Evolutionary conservation across 2,329 filamentous ascomycete species (phyloP).

Genomic region (Thielaviopsis euricoi): DNA sequence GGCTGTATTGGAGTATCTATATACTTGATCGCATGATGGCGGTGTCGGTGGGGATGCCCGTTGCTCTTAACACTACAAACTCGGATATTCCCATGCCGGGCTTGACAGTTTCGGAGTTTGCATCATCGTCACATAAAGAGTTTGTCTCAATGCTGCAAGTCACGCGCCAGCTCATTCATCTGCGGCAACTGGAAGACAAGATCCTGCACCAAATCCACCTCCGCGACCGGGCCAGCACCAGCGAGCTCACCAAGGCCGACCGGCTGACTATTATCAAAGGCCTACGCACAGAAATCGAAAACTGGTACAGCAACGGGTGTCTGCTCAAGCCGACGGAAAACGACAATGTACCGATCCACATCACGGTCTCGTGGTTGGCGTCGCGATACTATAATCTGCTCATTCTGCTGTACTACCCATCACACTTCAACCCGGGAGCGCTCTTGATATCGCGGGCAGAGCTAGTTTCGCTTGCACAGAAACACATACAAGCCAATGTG

Average conservation of each 20-base stretch:
- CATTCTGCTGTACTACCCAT: conserved; percentile 26
- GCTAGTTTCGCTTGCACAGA: conserved; percentile 23
- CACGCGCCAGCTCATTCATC: conserved; percentile 27
- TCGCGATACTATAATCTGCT: conserved; percentile 29
- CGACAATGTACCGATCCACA: conserved; percentile 29
- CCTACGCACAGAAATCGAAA: conserved; percentile 26
- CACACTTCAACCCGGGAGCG: conserved; percentile 22
- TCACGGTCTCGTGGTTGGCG: conserved; percentile 26
- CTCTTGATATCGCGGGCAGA: conserved; percentile 19
- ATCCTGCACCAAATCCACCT: conserved; percentile 23
- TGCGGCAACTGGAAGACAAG: conserved; percentile 27
- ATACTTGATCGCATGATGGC: conserved; percentile 30
- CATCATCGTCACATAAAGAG: conserved; percentile 21
- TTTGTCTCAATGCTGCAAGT: conserved; percentile 27
- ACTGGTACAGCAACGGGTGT: conserved; percentile 30
- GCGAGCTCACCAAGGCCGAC: conserved; percentile 19
- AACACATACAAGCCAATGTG: conserved; percentile 24
- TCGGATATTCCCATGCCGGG: conserved; percentile 26
- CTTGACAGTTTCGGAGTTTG: conserved; percentile 29
- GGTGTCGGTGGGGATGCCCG: conserved; percentile 24
- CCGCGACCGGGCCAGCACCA: conserved; percentile 17
- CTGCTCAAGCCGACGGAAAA: conserved; percentile 25
- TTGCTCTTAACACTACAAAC: conserved; percentile 23
- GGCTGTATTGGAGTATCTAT: conserved; percentile 29
- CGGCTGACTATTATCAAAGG: conserved; percentile 19